Evolutionary conservation across 2,329 filamentous ascomycete genomes (phyloP), one percentile per base, ranked within the genome.

Genomic region (Neopestalotiopsis sp.): DNA sequence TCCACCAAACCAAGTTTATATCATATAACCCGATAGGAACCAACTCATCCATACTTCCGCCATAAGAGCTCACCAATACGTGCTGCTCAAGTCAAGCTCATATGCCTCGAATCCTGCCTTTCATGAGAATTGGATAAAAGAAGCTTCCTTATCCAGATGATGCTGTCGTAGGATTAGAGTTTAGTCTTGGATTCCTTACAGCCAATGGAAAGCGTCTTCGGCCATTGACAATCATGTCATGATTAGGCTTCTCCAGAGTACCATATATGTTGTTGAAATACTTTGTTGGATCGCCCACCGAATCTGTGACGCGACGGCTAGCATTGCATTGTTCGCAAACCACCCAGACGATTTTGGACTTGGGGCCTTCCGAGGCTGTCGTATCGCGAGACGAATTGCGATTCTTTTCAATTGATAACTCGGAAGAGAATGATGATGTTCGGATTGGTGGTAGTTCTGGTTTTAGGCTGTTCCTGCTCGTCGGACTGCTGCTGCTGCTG

Each of bases 251-350:
- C 56, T 65, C 57, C 9, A 17, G 40, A 9, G 45, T 24, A 9
- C 73, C 71, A n/a, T 69, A 67, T 28, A 74, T 70, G 65, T 78
- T 75, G 40, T 76, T 76, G 67, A 78, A 78, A 64, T 78, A 79
- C 28, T 76, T 74, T 13, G 73, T 69, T 57, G 77, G 77, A 59
- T 79, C 77, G 9, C 77, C 75, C 13, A 75, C 49, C 24, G 38
- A 59, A 3, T 59, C 52, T 38, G 72, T 70, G 17, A 75, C 73
- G 32, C 74, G 73, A 63, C 73, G 76, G 67, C 74, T 76, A 20
- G 75, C 77, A 20, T 75, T 75, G 67, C 77, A 79, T 61, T 78
- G 75, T 63, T 78, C 75, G 64, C 77, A 79, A 12, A 78, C 75
- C n/a, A 78, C 72, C 76, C 77, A 78, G 28, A 78, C 75, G 2